These are phyloP conservation scores for Entamoeba invadens DNA, from an alignment of 208 protist genomes.

Conservation along the genomic window DNA sequence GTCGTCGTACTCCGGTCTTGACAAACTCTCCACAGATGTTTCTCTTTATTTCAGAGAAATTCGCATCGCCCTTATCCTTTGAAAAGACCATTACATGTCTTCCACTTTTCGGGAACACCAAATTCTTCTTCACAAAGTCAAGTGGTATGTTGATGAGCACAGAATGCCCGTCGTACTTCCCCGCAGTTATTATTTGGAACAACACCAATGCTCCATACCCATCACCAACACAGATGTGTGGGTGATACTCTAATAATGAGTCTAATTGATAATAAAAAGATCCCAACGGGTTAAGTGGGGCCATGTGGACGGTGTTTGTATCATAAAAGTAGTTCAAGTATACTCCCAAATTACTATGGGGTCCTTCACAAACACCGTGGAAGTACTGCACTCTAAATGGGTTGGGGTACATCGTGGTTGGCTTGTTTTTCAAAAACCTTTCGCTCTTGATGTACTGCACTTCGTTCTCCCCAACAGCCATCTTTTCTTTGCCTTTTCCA, in stretches of 20 bases:
- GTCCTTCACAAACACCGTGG: neutral
- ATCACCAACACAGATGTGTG: neutral
- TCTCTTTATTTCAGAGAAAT: no score
- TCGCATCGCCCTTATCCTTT: neutral
- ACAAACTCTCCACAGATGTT: no score
- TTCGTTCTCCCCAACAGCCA: neutral
- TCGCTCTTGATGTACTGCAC: neutral
- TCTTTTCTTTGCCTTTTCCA: no score
- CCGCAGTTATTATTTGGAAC: neutral
- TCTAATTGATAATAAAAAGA: neutral
- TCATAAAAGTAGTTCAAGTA: neutral
- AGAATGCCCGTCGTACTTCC: neutral
- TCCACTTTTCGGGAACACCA: neutral
- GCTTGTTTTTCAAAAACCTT: neutral
- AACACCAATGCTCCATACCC: neutral
- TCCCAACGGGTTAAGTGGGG: neutral
- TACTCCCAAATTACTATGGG: neutral
- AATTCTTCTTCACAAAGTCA: neutral
- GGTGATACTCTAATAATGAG: neutral
- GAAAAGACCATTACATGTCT: neutral
- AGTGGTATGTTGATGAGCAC: neutral
- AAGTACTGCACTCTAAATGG: neutral
- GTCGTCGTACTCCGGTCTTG: no score
- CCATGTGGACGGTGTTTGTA: neutral
- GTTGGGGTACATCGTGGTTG: neutral